phyloP scores from a whole-genome alignment of 495 filamentous ascomycete species.

The Bryoglossum gracile region DNA sequence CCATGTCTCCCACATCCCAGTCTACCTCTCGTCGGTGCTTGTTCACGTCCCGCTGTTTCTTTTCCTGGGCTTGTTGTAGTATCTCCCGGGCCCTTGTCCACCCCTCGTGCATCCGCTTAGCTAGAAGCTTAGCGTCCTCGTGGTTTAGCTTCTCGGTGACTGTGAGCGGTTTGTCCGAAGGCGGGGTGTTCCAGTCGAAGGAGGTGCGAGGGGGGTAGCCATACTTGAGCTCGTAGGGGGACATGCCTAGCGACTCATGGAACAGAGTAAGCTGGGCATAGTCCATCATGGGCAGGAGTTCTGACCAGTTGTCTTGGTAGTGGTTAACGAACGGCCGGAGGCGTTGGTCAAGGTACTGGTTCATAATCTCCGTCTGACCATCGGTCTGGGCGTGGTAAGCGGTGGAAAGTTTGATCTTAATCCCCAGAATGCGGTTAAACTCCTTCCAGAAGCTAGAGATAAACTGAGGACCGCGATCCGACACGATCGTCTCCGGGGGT shows the following conservation, averaged over 20 bases:
- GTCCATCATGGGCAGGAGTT: constrained; percentile 20
- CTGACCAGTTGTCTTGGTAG: constrained; percentile 27
- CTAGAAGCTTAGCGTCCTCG: too few species aligned
- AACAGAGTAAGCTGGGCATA: not conserved
- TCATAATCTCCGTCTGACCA: constrained; percentile 26
- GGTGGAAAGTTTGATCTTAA: constrained; percentile 20
- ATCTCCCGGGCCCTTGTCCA: too few species aligned
- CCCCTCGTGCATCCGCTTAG: too few species aligned
- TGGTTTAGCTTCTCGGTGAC: too few species aligned
- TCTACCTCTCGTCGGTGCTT: not conserved
- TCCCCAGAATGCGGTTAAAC: constrained; percentile 12
- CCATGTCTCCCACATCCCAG: not conserved
- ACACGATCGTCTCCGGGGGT: constrained; percentile 11
- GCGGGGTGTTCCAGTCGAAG: too few species aligned
- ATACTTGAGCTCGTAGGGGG: not conserved
- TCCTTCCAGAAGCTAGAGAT: constrained; percentile 17
- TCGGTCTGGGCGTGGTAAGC: constrained; percentile 28
- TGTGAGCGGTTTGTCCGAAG: too few species aligned
- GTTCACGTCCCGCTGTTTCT: not conserved
- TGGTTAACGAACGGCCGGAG: constrained; percentile 26
- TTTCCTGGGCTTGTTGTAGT: not conserved
- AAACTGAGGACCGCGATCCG: constrained; percentile 20
- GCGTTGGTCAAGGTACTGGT: constrained; percentile 22
- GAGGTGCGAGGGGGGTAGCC: too few species aligned
- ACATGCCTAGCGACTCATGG: not conserved